phyloP scores from a whole-genome alignment of 345 rosid species.

The Capsella bursapastoris region DNA sequence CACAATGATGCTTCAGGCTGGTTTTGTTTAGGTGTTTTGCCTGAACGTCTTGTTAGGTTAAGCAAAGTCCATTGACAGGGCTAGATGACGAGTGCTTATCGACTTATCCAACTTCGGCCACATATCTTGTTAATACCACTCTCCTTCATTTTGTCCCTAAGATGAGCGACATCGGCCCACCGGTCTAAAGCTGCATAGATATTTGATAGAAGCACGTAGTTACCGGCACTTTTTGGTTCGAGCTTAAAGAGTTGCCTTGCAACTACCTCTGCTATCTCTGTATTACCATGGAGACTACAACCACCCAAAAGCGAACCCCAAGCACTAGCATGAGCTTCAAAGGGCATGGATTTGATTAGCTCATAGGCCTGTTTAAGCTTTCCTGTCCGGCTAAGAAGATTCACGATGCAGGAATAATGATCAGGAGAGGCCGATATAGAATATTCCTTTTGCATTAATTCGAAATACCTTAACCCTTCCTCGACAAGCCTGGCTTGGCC shows the following conservation, averaged over 20 bases:
- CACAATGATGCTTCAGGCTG: not conserved
- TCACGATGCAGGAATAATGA: slow-evolving; percentile 72
- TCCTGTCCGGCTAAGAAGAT: slow-evolving; percentile 71
- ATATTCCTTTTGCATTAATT: slow-evolving; percentile 54
- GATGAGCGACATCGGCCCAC: slow-evolving; percentile 63
- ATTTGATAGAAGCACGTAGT: slow-evolving; percentile 70
- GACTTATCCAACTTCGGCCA: slow-evolving; percentile 59
- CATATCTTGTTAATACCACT: slow-evolving; percentile 61
- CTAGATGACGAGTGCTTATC: slow-evolving; percentile 14
- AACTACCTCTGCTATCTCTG: slow-evolving; percentile 62
- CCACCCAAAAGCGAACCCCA: slow-evolving; percentile 81
- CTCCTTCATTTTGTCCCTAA: slow-evolving; percentile 68
- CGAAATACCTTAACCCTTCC: slow-evolving; percentile 62
- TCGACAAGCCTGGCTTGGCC: slow-evolving; percentile 62
- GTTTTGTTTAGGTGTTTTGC: not conserved
- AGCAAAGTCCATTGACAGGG: not conserved
- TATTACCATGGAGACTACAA: slow-evolving; percentile 57
- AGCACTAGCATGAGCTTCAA: slow-evolving; percentile 62
- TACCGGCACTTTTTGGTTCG: slow-evolving; percentile 66
- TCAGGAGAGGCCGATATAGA: slow-evolving; percentile 58
- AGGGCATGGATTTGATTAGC: slow-evolving; percentile 57
- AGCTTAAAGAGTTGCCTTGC: slow-evolving; percentile 57
- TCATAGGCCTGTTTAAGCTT: slow-evolving; percentile 58
- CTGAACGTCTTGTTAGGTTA: slow-evolving; percentile 20
- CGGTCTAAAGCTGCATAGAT: slow-evolving; percentile 69